Conservation (phyloP, 331 rosid genomes). For the Dryas integrifolia region DNA sequence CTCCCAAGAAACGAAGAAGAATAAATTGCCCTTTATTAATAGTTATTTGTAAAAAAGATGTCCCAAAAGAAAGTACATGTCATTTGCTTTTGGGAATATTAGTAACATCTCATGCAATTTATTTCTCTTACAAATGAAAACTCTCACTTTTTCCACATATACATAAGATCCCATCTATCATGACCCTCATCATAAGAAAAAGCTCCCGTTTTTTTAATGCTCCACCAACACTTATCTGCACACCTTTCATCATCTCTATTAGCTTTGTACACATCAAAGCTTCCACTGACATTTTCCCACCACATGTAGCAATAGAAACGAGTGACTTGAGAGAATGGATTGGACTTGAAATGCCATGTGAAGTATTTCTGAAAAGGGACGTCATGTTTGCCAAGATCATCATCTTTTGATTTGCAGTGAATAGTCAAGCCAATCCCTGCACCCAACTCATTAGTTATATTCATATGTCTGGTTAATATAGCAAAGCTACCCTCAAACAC, state of each 20-base stretch:
- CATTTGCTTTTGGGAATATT: too few species aligned
- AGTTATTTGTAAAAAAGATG: too few species aligned
- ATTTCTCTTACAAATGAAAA: too few species aligned
- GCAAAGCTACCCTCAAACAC: too few species aligned
- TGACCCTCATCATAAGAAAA: background rate
- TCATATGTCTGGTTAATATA: background rate
- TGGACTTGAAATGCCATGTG: background rate
- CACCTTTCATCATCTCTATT: background rate
- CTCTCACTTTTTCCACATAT: background rate
- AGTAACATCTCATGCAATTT: too few species aligned
- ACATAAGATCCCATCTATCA: background rate
- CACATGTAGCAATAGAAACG: background rate
- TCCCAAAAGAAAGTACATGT: too few species aligned
- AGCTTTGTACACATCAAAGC: background rate
- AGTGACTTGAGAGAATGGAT: background rate
- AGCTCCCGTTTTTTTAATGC: background rate
- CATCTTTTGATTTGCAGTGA: background rate
- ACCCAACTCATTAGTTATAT: background rate
- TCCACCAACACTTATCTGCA: background rate
- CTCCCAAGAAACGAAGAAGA: too few species aligned
- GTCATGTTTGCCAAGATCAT: background rate
- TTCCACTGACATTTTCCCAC: background rate
- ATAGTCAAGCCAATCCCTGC: background rate
- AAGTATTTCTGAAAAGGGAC: background rate
- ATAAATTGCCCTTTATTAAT: too few species aligned